Evolutionary conservation across 1,284 basidiomycete species (phyloP).

Genomic region (Rhizoctonia solani): DNA sequence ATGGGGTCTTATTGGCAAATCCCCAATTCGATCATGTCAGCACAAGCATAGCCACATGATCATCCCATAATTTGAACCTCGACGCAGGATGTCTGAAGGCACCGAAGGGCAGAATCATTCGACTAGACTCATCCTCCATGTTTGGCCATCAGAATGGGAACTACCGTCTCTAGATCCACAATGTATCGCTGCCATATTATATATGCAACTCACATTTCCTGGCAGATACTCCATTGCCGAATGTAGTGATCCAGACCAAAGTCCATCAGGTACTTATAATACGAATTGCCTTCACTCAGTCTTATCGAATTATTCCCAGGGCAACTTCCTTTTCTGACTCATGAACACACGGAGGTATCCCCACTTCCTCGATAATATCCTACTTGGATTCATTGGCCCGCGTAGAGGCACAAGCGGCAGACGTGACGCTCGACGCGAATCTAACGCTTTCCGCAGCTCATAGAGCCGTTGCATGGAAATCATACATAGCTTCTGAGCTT

Average conservation of each 20-base stretch:
- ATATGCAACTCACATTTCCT: slow-evolving; percentile 67
- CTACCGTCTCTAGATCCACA: slow-evolving; percentile 66
- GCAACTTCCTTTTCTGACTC: slow-evolving; percentile 68
- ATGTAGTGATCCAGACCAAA: slow-evolving; percentile 69
- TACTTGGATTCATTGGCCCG: slow-evolving; percentile 57
- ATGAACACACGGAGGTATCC: slow-evolving; percentile 57
- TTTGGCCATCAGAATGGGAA: slow-evolving; percentile 69
- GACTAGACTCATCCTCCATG: slow-evolving; percentile 51
- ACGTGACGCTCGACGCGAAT: slow-evolving; percentile 52
- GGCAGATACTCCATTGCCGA: slow-evolving; percentile 63
- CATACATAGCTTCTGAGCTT: slow-evolving; percentile 66
- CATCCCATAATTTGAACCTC: neutral
- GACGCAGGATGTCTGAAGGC: slow-evolving; percentile 16
- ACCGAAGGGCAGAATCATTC: neutral
- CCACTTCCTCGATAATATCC: slow-evolving; percentile 64
- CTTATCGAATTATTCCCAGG: slow-evolving; percentile 50
- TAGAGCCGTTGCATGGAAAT: slow-evolving; percentile 60
- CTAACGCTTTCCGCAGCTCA: slow-evolving; percentile 55
- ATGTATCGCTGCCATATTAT: slow-evolving; percentile 65
- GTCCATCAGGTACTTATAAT: slow-evolving; percentile 66
- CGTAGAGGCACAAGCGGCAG: slow-evolving; percentile 36
- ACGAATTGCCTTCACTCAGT: neutral
- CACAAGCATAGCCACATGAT: too few species aligned
- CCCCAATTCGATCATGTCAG: too few species aligned
- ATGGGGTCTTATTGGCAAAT: too few species aligned